A percentile compares a stretch with the other conserved stretches of the same genome.
These are phyloP conservation scores for Aspergillus sp. DNA, from an alignment of 2,329 filamentous ascomycete genomes.

Conservation along the genomic window DNA sequence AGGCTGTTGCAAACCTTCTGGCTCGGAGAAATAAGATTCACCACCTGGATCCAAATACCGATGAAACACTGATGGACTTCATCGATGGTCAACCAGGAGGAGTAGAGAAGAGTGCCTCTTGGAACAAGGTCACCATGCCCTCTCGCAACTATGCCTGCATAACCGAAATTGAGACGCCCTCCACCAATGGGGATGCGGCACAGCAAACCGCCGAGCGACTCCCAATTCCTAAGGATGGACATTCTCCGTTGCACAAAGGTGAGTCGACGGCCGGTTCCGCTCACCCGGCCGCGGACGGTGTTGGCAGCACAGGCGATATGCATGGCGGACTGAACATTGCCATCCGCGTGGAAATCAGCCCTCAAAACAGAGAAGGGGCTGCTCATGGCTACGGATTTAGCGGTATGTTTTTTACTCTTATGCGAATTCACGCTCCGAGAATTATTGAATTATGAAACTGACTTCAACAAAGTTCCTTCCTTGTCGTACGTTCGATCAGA, in stretches of 20 bases:
- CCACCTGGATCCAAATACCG: conserved; percentile 61
- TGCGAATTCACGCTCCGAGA: not conserved
- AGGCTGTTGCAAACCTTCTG: conserved; percentile 64
- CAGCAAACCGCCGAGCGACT: conserved; percentile 24
- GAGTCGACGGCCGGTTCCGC: conserved; percentile 75
- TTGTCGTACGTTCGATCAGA: conserved; percentile 15
- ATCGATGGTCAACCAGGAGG: conserved; percentile 62
- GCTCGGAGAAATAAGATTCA: conserved; percentile 66
- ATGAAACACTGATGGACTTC: conserved; percentile 63
- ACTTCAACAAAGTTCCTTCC: conserved; percentile 21
- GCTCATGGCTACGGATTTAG: conserved; percentile 51
- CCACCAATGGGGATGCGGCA: conserved; percentile 20
- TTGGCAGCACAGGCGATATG: conserved; percentile 37
- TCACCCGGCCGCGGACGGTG: conserved; percentile 67
- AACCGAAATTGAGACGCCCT: conserved; percentile 47
- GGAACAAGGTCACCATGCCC: conserved; percentile 84
- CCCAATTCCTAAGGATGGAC: conserved; percentile 58
- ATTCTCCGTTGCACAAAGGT: conserved; percentile 70
- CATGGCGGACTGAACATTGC: conserved; percentile 46
- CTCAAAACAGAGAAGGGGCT: conserved; percentile 38
- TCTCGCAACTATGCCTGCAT: conserved; percentile 66
- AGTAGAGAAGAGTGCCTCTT: conserved; percentile 63
- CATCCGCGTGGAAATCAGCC: conserved; percentile 49
- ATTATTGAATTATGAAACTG: not conserved
- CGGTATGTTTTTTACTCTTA: conserved; percentile 36